Evolutionary conservation across 257 asterid genomes (phyloP), one percentile per base, ranked within the genome.

Genomic region (Nicotiana sylvestris): DNA sequence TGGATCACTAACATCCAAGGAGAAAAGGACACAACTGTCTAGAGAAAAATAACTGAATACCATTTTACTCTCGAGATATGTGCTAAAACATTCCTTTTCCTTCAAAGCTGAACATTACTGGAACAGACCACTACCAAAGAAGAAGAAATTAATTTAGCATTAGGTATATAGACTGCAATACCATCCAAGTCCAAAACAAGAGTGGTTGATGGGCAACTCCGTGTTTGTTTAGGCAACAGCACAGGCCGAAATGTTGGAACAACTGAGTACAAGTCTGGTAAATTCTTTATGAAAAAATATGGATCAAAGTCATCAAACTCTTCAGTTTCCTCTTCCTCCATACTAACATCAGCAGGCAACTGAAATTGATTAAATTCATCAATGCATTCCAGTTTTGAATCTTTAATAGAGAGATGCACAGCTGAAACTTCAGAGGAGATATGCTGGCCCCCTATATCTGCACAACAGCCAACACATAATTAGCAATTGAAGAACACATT

Each of bases 181-280:
- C 99, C 99, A 81, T 96, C 99, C 88, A 96, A 93, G 89, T 96
- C 99, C 87, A 96, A 86, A 66, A 93, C 98, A 82, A 96, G 95
- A 81, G 98, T 88, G 85, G 98, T 92, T 49, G 97, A 86, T 32
- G 99, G 98, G 89, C 99, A 94, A 89, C 98, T 93, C 90, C 99
- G 90, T 66, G 99, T 96, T 86, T 90, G 97, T 81, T 93, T 96
- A 69, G 98, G 98, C 85, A 96, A 85, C 27, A 96, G 87, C 78
- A 89, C 83, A 79, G 93, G 98, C 82, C 99, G 95, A 81, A 86
- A 94, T 72, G 88, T 72, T 18, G 99, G 98, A 81, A 96, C 98
- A 80, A 96, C 97, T 6, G 95, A 86, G 10, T 93, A 90, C 83
- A 96, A 84, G 77, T 92, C 93, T 1, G 99, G 99, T 69, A 96